Conservation (phyloP, 129 eudicot species). For the Flaveria bidentis region DNA sequence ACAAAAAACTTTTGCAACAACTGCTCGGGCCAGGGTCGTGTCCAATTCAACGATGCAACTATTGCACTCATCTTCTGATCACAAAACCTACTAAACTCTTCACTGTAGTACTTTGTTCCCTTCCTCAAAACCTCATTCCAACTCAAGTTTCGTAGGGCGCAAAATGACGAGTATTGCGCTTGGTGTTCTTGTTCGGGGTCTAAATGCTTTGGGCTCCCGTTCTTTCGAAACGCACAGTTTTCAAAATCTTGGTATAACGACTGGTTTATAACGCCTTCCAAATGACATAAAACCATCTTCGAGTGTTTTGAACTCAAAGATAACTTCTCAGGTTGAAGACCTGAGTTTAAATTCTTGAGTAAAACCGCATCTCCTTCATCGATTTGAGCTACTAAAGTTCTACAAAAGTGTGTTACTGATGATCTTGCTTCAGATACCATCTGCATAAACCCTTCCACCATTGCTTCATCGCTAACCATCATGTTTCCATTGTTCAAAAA, state of each 20-base stretch:
- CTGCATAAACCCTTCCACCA: conserved; percentile 94
- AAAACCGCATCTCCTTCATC: conserved; percentile 58
- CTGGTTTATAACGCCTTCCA: conserved; percentile 87
- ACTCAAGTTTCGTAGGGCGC: conserved; percentile 69
- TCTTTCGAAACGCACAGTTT: conserved; percentile 72
- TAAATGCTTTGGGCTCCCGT: conserved; percentile 62
- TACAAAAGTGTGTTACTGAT: conserved; percentile 89
- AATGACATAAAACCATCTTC: conserved; percentile 58
- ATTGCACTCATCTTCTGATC: conserved; percentile 89
- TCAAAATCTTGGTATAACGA: conserved; percentile 85
- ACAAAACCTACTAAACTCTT: conserved; percentile 87
- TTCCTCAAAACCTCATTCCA: conserved; percentile 92
- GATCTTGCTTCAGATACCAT: conserved; percentile 86
- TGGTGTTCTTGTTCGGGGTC: conserved; percentile 74
- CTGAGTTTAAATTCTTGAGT: conserved; percentile 51
- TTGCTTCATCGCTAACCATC: conserved; percentile 76
- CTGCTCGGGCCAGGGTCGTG: conserved; percentile 90
- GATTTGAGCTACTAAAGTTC: conserved; percentile 54
- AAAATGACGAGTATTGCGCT: conserved; percentile 66
- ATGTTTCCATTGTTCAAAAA: conserved; percentile 49
- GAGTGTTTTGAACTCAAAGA: conserved; percentile 63
- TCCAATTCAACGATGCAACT: conserved; percentile 66
- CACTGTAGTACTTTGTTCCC: conserved; percentile 92
- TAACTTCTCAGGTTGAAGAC: conserved; percentile 73
- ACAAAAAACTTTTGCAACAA: conserved; percentile 84